phyloP scores from a whole-genome alignment of 2,329 filamentous ascomycete genomes.

The Penicillium sp. region DNA sequence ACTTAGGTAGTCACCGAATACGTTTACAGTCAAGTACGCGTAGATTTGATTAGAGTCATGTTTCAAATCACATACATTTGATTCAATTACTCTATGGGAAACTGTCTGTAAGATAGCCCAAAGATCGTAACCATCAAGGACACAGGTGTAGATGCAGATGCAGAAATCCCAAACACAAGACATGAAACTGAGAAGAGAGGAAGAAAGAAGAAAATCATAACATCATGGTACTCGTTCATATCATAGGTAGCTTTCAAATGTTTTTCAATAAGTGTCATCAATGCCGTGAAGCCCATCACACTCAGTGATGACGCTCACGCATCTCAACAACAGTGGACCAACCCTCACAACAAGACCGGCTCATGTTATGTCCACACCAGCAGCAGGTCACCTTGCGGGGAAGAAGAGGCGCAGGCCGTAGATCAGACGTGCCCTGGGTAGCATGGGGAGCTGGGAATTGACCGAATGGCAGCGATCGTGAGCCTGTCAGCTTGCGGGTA shows the following conservation, averaged over 20 bases:
- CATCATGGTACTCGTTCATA: conserved; percentile 3
- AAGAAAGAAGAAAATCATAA: conserved; percentile 2
- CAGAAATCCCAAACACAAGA: not conserved
- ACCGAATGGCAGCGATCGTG: conserved; percentile 1
- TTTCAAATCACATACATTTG: not conserved
- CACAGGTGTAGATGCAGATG: not conserved
- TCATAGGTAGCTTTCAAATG: not conserved
- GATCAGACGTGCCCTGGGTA: conserved; percentile 9
- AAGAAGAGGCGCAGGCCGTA: conserved; percentile 13
- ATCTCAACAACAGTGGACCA: conserved; percentile 67
- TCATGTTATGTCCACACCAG: conserved; percentile 73
- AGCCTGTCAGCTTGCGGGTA: not conserved
- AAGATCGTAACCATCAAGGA: not conserved
- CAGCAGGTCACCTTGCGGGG: conserved; percentile 56
- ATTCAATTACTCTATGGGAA: not conserved
- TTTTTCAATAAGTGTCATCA: not conserved
- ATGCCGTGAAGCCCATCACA: not conserved
- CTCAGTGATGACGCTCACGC: conserved; percentile 55
- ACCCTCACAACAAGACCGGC: conserved; percentile 65
- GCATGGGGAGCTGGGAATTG: not conserved
- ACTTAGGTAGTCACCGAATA: not conserved
- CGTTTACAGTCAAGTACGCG: not conserved
- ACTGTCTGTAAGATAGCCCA: not conserved
- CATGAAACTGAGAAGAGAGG: not conserved
- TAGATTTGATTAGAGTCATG: not conserved